Conservation (phyloP, 768 basidiomycete genomes). For the Zangia roseola region DNA sequence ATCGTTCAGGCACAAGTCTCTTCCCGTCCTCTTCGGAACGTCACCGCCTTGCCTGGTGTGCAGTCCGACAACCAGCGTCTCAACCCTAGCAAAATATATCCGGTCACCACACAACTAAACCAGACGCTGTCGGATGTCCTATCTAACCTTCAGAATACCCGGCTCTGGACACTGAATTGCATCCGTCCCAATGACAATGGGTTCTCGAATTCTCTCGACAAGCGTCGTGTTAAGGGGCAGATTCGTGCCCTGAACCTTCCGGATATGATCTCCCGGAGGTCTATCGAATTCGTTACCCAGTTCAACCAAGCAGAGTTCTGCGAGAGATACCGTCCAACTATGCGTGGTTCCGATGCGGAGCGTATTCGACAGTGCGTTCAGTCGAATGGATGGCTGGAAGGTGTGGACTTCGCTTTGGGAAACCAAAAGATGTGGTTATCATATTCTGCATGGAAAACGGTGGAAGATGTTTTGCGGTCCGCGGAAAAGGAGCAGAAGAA, state of each 20-base stretch:
- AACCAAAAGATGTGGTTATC: slow-evolving; percentile 53
- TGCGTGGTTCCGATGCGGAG: slow-evolving; percentile 46
- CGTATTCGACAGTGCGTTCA: slow-evolving; percentile 50
- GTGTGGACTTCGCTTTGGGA: slow-evolving; percentile 54
- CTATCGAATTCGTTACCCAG: slow-evolving; percentile 52
- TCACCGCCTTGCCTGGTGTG: slow-evolving; percentile 35
- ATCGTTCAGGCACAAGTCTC: slow-evolving; percentile 67
- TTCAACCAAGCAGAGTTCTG: slow-evolving; percentile 49
- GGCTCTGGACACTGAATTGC: slow-evolving; percentile 57
- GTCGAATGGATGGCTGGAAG: slow-evolving; percentile 52
- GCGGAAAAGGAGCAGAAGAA: slow-evolving; percentile 50
- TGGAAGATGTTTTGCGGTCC: slow-evolving; percentile 55
- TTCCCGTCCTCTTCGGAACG: slow-evolving; percentile 51
- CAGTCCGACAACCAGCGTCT: slow-evolving; percentile 40
- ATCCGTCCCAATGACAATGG: slow-evolving; percentile 66
- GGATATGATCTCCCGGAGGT: slow-evolving; percentile 48
- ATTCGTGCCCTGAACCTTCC: slow-evolving; percentile 53
- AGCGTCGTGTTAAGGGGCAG: slow-evolving; percentile 58
- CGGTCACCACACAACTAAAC: slow-evolving; percentile 59
- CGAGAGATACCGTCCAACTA: slow-evolving; percentile 51
- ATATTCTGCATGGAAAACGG: slow-evolving; percentile 57
- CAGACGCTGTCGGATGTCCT: slow-evolving; percentile 50
- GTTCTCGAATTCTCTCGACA: slow-evolving; percentile 62
- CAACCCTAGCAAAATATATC: slow-evolving; percentile 53
- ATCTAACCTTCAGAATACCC: slow-evolving; percentile 42